phyloP scores from a whole-genome alignment of 805 yeast genomes.

The Yarrowia sp. region DNA sequence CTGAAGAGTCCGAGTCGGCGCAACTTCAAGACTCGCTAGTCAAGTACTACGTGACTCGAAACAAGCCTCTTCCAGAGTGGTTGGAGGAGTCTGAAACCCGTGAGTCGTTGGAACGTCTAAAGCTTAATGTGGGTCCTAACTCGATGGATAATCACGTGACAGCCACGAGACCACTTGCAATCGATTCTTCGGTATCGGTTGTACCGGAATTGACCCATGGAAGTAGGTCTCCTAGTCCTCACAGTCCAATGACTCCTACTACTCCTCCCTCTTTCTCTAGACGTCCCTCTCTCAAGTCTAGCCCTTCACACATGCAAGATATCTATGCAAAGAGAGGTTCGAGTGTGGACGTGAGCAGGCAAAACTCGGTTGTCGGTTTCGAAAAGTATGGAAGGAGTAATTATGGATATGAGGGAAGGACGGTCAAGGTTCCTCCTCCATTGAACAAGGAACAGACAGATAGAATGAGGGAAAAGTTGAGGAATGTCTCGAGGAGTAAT shows the following conservation, averaged over 20 bases:
- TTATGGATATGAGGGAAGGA: background rate
- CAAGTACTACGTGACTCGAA: background rate
- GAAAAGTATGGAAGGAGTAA: conserved; percentile 1
- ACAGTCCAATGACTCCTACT: background rate
- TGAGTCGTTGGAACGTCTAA: background rate
- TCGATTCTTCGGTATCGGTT: background rate
- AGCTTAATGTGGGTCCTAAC: background rate
- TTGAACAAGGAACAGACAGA: background rate
- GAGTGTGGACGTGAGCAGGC: background rate
- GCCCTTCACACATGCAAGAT: background rate
- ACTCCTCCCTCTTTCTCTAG: background rate
- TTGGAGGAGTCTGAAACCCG: background rate
- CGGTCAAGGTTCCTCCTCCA: conserved; percentile 1
- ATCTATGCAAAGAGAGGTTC: background rate
- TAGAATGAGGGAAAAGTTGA: background rate
- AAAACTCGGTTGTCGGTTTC: background rate
- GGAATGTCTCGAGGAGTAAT: background rate
- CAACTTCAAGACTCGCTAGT: conserved; percentile 1
- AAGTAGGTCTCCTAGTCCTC: background rate
- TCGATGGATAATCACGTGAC: background rate
- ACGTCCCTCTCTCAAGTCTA: background rate
- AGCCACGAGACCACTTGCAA: background rate
- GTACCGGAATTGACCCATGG: background rate
- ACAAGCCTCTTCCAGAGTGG: conserved; percentile 12
- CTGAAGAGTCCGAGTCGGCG: background rate